These are phyloP conservation scores for Aspergillus bertholletiae DNA, from an alignment of 495 filamentous ascomycete genomes.

Conservation along the genomic window DNA sequence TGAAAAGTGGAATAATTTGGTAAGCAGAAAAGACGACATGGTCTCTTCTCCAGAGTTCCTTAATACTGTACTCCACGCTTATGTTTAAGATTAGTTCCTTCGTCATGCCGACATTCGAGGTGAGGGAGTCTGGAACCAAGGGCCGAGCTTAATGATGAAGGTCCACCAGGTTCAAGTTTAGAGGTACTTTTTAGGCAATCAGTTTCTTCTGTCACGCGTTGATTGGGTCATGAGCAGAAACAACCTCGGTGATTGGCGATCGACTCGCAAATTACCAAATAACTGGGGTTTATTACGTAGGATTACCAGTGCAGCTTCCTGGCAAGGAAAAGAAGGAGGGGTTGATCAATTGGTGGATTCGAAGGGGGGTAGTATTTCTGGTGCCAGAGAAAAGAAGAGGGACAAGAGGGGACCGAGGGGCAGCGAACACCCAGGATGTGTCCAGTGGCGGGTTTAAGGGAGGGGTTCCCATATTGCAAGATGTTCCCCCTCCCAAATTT, in stretches of 20 bases:
- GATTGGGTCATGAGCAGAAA: conserved; percentile 1
- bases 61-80: neutral
- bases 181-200: conserved; percentile 1
- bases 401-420: conserved; percentile 18
- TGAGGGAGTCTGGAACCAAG: conserved; percentile 16
- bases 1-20: neutral
- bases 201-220: conserved; percentile 2
- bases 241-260: conserved; percentile 2
- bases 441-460: conserved; percentile 17
- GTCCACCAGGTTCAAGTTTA: conserved; percentile 3
- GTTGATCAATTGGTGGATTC: conserved; percentile 8
- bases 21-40: neutral
- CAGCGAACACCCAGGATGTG: neutral
- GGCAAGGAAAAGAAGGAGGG: conserved; percentile 14
- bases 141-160: conserved; percentile 11
- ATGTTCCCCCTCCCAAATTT: neutral
- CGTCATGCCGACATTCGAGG: conserved; percentile 8
- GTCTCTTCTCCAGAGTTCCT: neutral
- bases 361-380: neutral
- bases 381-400: neutral
- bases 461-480: neutral
- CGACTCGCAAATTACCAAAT: conserved; percentile 5
- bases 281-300: conserved; percentile 10
- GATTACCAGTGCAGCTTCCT: neutral
- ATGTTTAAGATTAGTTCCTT: conserved; percentile 1